These are phyloP conservation scores for Diaporthe sp. DNA, from an alignment of 2,329 filamentous ascomycete species.

Conservation along the genomic window DNA sequence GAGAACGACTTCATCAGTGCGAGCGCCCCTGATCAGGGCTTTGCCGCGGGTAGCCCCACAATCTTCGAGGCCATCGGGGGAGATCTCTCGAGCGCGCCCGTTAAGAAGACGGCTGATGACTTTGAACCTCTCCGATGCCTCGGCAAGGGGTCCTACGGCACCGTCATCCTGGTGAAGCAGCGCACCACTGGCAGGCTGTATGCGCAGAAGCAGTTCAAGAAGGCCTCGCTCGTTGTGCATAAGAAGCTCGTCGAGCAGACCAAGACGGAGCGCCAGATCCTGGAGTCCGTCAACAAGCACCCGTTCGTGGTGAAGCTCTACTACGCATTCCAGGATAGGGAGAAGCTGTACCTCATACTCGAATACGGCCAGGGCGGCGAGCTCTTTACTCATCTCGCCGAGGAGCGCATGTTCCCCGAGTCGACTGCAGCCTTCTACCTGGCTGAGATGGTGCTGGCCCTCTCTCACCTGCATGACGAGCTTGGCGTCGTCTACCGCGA, in stretches of 20 bases:
- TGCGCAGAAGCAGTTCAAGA: conserved; percentile 98
- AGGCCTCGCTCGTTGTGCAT: conserved; percentile 93
- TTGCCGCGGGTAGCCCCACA: conserved; percentile 14
- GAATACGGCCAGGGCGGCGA: conserved; percentile 98
- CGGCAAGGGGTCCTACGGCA: conserved; percentile 96
- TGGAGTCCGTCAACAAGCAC: conserved; percentile 95
- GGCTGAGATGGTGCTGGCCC: conserved; percentile 95
- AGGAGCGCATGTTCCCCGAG: conserved; percentile 96
- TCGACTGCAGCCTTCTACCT: conserved; percentile 95
- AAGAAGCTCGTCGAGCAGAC: conserved; percentile 97
- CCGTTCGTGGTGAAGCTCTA: conserved; percentile 98
- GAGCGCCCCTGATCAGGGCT: conserved; percentile 57
- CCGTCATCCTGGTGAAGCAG: conserved; percentile 93
- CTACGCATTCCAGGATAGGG: conserved; percentile 97
- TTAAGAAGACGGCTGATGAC: conserved; percentile 92
- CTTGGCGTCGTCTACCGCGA: conserved; percentile 97
- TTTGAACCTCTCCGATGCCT: conserved; percentile 93
- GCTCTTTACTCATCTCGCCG: conserved; percentile 92
- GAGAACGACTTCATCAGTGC: conserved; percentile 87
- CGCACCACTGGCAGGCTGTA: conserved; percentile 87
- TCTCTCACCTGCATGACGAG: conserved; percentile 91
- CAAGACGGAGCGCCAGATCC: conserved; percentile 93
- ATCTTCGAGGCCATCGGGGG: conserved; percentile 62
- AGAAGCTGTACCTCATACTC: conserved; percentile 96
- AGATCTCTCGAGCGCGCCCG: conserved; percentile 60